Conservation (phyloP, 495 filamentous ascomycete species). For the Mytilinidion resinicola region DNA sequence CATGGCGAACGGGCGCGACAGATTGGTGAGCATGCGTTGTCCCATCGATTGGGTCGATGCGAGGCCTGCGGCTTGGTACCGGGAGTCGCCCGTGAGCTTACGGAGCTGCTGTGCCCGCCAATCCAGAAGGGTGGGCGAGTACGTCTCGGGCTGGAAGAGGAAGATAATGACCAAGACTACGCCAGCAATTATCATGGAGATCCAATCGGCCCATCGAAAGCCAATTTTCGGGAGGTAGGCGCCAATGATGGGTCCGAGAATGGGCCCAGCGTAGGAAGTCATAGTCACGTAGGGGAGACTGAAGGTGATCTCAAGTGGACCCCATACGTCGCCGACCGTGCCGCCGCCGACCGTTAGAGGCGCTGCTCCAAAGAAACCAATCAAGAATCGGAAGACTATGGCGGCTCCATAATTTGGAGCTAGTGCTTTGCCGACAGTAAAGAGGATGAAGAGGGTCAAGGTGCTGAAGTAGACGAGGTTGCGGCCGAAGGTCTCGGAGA, state of each 20-base stretch:
- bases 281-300: conserved; percentile 47
- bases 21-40: too few species aligned
- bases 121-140: conserved; percentile 56
- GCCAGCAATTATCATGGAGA: conserved; percentile 45
- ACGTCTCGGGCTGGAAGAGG: conserved; percentile 57
- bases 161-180: conserved; percentile 26
- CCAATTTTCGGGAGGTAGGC: conserved; percentile 42
- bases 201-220: conserved; percentile 53
- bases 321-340: conserved; percentile 48
- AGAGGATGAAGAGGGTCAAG: conserved; percentile 48
- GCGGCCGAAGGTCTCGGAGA: too few species aligned
- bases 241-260: conserved; percentile 45
- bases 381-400: conserved; percentile 47
- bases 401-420: conserved; percentile 48
- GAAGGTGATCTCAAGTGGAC: conserved; percentile 43
- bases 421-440: conserved; percentile 45
- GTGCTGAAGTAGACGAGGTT: conserved; percentile 54
- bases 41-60: too few species aligned
- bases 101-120: conserved; percentile 49
- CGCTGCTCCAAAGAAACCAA: conserved; percentile 47
- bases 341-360: conserved; percentile 50
- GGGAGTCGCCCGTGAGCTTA: conserved; percentile 55
- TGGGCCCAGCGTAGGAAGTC: conserved; percentile 41
- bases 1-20: too few species aligned
- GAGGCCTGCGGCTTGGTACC: conserved; percentile 42